Conservation (phyloP, 2,329 filamentous ascomycete species). For the Talaromyces rugulosus region DNA sequence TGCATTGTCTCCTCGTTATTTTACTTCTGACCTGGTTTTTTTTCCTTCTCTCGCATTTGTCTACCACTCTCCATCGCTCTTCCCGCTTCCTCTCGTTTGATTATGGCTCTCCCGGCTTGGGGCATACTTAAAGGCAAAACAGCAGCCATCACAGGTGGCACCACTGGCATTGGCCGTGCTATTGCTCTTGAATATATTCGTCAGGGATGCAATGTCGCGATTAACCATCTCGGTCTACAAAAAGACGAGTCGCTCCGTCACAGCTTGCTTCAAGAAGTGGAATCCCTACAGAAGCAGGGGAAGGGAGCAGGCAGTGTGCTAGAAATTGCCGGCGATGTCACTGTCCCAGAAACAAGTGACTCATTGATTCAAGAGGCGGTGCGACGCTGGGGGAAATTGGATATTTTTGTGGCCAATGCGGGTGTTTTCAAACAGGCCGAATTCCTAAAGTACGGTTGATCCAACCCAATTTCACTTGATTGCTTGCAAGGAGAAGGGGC, state of each 20-base stretch:
- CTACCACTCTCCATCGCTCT: no score
- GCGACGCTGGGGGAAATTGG: conserved; percentile 50
- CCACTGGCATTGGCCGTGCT: conserved; percentile 38
- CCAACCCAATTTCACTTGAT: neutral
- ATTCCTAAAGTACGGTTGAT: conserved; percentile 61
- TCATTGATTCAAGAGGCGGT: conserved; percentile 65
- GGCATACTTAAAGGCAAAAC: conserved; percentile 19
- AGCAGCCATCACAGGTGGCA: neutral
- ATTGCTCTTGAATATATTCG: conserved; percentile 74
- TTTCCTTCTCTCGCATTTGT: no score
- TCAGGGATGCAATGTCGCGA: conserved; percentile 72
- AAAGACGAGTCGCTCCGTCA: conserved; percentile 28
- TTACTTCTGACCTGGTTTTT: no score
- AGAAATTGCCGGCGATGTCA: conserved; percentile 68
- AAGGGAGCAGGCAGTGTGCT: neutral
- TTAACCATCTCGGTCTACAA: conserved; percentile 67
- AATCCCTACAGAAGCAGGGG: conserved; percentile 24
- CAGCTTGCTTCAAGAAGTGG: conserved; percentile 31
- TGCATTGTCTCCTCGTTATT: no score
- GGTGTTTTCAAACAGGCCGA: conserved; percentile 85
- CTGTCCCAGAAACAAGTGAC: conserved; percentile 65
- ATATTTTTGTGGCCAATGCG: conserved; percentile 83
- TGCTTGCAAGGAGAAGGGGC: no score
- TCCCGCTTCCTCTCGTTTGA: neutral
- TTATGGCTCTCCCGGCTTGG: conserved; percentile 20